Conservation (phyloP, 441 rosid species). For the Aquilaria agallochum region DNA sequence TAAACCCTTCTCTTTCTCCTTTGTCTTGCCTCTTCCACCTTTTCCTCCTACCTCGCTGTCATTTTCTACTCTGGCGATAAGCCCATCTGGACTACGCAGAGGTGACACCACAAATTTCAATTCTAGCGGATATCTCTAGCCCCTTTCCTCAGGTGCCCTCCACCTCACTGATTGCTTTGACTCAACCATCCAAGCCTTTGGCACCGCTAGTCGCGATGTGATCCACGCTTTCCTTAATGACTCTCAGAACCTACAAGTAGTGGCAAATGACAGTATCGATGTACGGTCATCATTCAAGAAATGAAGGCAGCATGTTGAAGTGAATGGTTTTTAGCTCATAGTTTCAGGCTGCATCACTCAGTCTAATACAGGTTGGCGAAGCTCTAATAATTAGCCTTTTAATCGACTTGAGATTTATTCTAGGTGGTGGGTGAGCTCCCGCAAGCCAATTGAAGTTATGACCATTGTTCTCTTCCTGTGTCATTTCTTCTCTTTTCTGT, state of each 20-base stretch:
- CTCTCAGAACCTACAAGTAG: constrained; percentile 47
- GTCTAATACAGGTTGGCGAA: too few relatives aligned
- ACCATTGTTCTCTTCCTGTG: too few relatives aligned
- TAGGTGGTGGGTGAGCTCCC: too few relatives aligned
- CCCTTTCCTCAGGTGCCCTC: constrained; percentile 42
- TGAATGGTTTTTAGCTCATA: too few relatives aligned
- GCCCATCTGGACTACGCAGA: constrained; percentile 15
- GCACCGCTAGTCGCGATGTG: constrained; percentile 39
- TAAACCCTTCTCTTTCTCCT: constrained; percentile 40
- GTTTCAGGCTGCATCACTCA: too few relatives aligned
- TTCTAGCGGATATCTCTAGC: constrained; percentile 43
- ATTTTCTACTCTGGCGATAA: constrained; percentile 21
- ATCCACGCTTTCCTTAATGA: constrained; percentile 47
- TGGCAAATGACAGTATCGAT: constrained; percentile 17
- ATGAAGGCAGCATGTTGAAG: too few relatives aligned
- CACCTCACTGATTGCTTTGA: constrained; percentile 55
- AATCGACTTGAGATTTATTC: too few relatives aligned
- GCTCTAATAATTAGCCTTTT: too few relatives aligned
- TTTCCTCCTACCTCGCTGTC: constrained; percentile 29
- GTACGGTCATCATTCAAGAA: constrained; percentile 70
- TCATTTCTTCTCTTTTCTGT: too few relatives aligned
- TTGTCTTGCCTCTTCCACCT: constrained; percentile 9
- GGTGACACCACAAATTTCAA: constrained; percentile 28
- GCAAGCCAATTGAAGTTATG: too few relatives aligned
- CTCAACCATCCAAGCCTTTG: constrained; percentile 45